Percentiles rank a stretch among this genome's conserved stretches.
Conservation (phyloP, 2,329 filamentous ascomycete genomes). For the Venturiaceae sp. region DNA sequence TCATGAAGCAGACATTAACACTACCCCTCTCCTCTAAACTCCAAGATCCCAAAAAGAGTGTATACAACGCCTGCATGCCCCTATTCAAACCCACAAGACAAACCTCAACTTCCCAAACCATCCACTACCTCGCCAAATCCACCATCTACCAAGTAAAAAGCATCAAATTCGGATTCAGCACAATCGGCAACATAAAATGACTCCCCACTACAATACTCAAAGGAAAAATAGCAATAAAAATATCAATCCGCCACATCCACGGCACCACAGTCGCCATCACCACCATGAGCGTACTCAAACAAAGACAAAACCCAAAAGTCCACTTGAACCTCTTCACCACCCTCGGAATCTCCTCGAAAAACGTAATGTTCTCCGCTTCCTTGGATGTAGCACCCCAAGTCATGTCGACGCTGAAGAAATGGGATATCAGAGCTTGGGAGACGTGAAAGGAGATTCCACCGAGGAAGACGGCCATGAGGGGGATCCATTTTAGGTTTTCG, state of each 20-base stretch:
- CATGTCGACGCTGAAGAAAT: constrained; percentile 31
- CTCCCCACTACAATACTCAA: constrained; percentile 40
- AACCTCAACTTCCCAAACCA: background rate
- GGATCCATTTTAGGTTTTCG: constrained; percentile 58
- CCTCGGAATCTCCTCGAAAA: constrained; percentile 46
- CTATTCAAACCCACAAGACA: background rate
- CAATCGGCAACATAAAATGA: constrained; percentile 50
- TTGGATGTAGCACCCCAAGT: constrained; percentile 49
- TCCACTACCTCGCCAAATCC: no score
- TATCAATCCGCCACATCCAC: constrained; percentile 44
- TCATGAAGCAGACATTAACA: no score
- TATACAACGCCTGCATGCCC: no score
- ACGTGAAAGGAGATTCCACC: constrained; percentile 30
- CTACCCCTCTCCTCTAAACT: no score
- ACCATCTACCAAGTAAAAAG: constrained; percentile 48
- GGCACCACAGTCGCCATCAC: constrained; percentile 37
- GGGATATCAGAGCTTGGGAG: constrained; percentile 27
- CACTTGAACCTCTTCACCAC: constrained; percentile 47
- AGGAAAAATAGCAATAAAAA: constrained; percentile 52
- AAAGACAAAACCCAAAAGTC: constrained; percentile 42
- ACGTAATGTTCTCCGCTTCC: constrained; percentile 46
- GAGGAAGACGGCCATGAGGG: constrained; percentile 28
- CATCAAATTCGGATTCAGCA: constrained; percentile 55
- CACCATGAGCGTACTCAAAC: constrained; percentile 37
- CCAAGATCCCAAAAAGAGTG: no score